Percentiles rank a stretch among this genome's conserved stretches.
These are phyloP conservation scores for Hypoxylon sp. DNA, from an alignment of 2,329 filamentous ascomycete species.

Conservation along the genomic window DNA sequence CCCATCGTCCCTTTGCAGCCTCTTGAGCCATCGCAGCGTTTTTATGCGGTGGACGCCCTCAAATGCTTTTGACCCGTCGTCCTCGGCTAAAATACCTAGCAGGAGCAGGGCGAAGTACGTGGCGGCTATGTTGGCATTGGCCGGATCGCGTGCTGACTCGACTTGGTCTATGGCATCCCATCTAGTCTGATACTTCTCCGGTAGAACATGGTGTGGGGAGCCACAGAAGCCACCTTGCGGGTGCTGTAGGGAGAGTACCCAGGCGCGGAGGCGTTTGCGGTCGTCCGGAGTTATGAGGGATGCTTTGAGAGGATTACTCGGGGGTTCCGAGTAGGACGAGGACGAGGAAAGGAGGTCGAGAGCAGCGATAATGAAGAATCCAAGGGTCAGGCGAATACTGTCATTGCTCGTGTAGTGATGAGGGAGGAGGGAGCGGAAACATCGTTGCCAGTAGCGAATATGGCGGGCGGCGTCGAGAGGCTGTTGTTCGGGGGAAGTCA, in stretches of 20 bases:
- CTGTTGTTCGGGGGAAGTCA: constrained; percentile 37
- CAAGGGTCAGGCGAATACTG: constrained; percentile 89
- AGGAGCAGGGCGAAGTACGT: constrained; percentile 90
- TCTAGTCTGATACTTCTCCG: constrained; percentile 53
- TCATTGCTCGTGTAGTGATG: constrained; percentile 89
- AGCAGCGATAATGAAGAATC: constrained; percentile 89
- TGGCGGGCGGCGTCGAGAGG: constrained; percentile 76
- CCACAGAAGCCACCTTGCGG: constrained; percentile 90
- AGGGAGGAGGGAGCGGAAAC: constrained; percentile 85
- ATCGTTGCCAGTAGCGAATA: constrained; percentile 93
- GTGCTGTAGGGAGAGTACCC: constrained; percentile 91
- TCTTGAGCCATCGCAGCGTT: constrained; percentile 81
- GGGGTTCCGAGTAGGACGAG: constrained; percentile 61
- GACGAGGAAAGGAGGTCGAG: constrained; percentile 83
- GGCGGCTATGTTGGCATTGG: constrained; percentile 81
- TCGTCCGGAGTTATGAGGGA: constrained; percentile 65
- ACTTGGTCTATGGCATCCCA: constrained; percentile 55
- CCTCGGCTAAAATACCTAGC: constrained; percentile 69
- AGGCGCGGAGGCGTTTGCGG: constrained; percentile 69
- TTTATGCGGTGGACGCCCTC: constrained; percentile 75
- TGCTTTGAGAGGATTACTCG: constrained; percentile 66
- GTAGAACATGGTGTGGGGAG: constrained; percentile 77
- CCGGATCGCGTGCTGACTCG: constrained; percentile 58
- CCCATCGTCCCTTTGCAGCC: constrained; percentile 84
- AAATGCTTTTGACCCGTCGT: constrained; percentile 64